phyloP scores from a whole-genome alignment of 257 asterid genomes.

The Phtheirospermum japonicum region DNA sequence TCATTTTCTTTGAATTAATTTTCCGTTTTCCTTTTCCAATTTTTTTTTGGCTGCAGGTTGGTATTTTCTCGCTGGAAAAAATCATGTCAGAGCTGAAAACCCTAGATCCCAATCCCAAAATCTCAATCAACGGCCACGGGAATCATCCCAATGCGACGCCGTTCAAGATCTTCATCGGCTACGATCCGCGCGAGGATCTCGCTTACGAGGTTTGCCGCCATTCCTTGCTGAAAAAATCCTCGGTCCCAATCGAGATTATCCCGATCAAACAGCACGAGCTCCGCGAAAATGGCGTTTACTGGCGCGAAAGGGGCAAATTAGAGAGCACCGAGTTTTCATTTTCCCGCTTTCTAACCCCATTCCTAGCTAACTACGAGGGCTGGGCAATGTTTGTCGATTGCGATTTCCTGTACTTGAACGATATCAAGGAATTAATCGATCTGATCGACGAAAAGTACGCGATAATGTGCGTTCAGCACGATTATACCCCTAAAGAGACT shows the following conservation, averaged over 20 bases:
- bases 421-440: constrained; percentile 57
- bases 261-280: constrained; percentile 80
- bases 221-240: constrained; percentile 60
- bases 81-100: constrained; percentile 29
- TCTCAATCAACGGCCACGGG: constrained; percentile 27
- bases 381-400: constrained; percentile 96
- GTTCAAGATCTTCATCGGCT: constrained; percentile 78
- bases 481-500: constrained; percentile 80
- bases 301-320: constrained; percentile 77
- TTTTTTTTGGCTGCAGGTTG: constrained; percentile 25
- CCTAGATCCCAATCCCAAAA: constrained; percentile 3
- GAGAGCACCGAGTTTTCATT: constrained; percentile 92
- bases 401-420: constrained; percentile 72
- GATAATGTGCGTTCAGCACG: constrained; percentile 83
- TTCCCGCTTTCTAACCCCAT: constrained; percentile 73
- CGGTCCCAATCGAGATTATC: constrained; percentile 64
- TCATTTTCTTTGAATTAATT: not conserved
- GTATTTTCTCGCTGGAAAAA: no score
- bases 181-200: constrained; percentile 69
- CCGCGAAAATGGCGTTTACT: constrained; percentile 57
- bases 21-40: not conserved
- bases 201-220: constrained; percentile 83
- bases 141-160: constrained; percentile 4
- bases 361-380: constrained; percentile 55
- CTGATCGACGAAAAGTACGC: constrained; percentile 68